Evolutionary conservation across 2,329 filamentous ascomycete genomes (phyloP).

Genomic region (Cadophora luteo-olivacea): DNA sequence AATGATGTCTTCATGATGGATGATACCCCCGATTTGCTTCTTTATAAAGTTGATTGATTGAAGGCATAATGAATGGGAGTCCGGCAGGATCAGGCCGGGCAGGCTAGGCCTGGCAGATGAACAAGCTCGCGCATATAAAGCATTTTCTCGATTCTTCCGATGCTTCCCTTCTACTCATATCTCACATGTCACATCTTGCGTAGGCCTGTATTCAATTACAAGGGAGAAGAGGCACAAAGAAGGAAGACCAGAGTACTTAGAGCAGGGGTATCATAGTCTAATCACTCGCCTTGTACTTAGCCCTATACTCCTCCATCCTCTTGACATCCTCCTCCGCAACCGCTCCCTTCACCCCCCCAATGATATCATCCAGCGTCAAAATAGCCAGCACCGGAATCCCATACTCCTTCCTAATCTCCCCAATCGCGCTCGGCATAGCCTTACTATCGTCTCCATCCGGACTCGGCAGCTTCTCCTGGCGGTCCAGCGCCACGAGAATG

Average conservation of each 20-base stretch:
- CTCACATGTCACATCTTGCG: neutral
- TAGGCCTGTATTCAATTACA: neutral
- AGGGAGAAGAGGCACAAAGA: neutral
- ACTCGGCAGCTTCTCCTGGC: constrained; percentile 80
- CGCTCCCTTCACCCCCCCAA: constrained; percentile 67
- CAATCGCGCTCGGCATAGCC: constrained; percentile 80
- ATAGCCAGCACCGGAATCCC: constrained; percentile 85
- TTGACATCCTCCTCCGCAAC: constrained; percentile 68
- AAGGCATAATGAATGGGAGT: constrained; percentile 11
- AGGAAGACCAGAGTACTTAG: neutral
- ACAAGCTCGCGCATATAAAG: neutral
- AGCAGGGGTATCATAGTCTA: constrained; percentile 34
- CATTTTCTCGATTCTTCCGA: neutral
- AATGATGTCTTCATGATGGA: constrained; percentile 28
- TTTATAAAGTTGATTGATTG: constrained; percentile 10
- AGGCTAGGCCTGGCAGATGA: neutral
- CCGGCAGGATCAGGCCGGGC: neutral
- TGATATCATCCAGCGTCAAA: constrained; percentile 83
- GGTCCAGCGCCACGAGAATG: constrained; percentile 87
- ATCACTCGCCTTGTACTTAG: constrained; percentile 67
- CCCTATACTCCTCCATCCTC: constrained; percentile 76
- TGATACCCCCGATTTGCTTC: constrained; percentile 34
- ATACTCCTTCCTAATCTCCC: constrained; percentile 82
- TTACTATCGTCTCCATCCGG: constrained; percentile 59
- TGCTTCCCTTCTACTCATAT: neutral